Evolutionary conservation across 2,329 filamentous ascomycete genomes (phyloP), one percentile per base, ranked within the genome.

Genomic region (Trichophaea hybrida): DNA sequence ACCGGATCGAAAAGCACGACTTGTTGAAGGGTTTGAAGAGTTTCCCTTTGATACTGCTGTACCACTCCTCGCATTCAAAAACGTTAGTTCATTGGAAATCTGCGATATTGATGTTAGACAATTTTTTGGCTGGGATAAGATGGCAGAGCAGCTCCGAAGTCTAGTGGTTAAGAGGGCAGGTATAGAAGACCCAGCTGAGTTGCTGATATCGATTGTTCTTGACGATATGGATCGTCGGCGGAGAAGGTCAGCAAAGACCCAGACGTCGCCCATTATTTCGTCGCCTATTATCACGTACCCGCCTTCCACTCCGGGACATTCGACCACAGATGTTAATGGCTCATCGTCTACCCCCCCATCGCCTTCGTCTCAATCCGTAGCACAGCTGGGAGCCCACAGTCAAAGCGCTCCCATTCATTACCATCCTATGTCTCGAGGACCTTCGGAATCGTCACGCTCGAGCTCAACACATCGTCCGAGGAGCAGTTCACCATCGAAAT

Each of bases 41-140:
- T 98, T 97, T 67, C 93, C 93, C 2, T 96, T 97, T 72, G 93
- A 98, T 73, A 95, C 88, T 31, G 93, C 93, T 17, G 93, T 98
- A 34, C 93, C 93, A 17, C 77, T 98, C n/a, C 85, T 94, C 72
- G 86, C 87, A 6, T 97, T 98, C 80, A 97, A 98, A 75, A 98
- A 97, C 68, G 76, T 97, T 57, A 91, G 91, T 73, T 86, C 88
- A 24, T 78, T 98, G 65, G 93, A 98, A 72, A 87, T 98, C 57
- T 90, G 85, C 74, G 90, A 94, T 73, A 85, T 97, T 70, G 93
- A 98, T 73, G 96, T 95, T 71, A 83, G 93, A 63, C 90, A 95
- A 68, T 96, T 97, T 74, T 95, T 89, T 73, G 93, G 93, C 60
- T 98, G 93, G 93, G 91, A 98, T 71, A 83, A 86, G 60, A 75